phyloP scores from a whole-genome alignment of 495 filamentous ascomycete genomes.

The Xeromyces bisporus region DNA sequence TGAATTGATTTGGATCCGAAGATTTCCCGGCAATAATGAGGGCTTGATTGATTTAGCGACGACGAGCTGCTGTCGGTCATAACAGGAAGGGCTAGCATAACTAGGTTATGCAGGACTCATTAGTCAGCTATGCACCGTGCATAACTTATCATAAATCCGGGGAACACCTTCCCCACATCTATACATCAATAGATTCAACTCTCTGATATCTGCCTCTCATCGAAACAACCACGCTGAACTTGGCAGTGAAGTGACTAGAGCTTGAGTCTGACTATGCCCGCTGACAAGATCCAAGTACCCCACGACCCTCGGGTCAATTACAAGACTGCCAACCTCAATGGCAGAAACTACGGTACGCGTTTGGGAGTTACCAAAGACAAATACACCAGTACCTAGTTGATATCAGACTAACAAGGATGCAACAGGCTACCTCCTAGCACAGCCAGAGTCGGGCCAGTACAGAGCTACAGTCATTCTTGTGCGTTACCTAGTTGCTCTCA shows the following conservation, averaged over 20 bases:
- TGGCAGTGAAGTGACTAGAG: not conserved
- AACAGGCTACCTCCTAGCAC: conserved; percentile 47
- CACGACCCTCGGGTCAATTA: conserved; percentile 46
- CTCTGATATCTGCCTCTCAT: too few species aligned
- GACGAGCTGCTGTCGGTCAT: too few species aligned
- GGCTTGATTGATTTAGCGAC: too few species aligned
- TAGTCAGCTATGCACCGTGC: too few species aligned
- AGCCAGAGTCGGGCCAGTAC: conserved; percentile 34
- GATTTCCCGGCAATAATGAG: too few species aligned
- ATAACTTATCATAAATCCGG: too few species aligned
- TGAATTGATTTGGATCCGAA: too few species aligned
- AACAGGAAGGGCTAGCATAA: too few species aligned
- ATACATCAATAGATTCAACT: too few species aligned
- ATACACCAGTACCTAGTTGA: not conserved
- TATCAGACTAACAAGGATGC: not conserved
- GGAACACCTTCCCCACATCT: too few species aligned
- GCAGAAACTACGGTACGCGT: conserved; percentile 41
- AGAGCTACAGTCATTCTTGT: conserved; percentile 52
- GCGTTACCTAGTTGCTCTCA: conserved; percentile 3
- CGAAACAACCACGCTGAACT: too few species aligned
- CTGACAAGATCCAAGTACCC: conserved; percentile 43
- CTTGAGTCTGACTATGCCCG: conserved; percentile 18
- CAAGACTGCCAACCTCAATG: conserved; percentile 42
- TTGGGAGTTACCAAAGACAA: not conserved
- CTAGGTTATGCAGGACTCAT: too few species aligned